phyloP scores from a whole-genome alignment of 805 yeast species.

The Candida maltosa region DNA sequence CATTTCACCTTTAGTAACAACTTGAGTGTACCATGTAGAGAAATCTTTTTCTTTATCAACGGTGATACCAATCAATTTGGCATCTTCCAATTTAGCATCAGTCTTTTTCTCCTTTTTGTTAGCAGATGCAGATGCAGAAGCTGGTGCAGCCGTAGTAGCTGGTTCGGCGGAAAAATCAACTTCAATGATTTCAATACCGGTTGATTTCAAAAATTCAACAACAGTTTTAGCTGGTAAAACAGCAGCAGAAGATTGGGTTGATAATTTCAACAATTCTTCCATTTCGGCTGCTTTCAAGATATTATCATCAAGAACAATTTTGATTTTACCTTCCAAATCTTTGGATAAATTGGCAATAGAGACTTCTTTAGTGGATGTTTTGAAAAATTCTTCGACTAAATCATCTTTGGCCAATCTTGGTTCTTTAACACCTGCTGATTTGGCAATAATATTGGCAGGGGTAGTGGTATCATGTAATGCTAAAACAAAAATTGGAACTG shows the following conservation, averaged over 20 bases:
- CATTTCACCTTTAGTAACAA: constrained; percentile 96
- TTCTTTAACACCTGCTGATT: constrained; percentile 69
- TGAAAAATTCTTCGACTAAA: constrained; percentile 62
- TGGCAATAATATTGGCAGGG: constrained; percentile 63
- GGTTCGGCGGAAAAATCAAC: constrained; percentile 54
- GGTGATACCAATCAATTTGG: constrained; percentile 92
- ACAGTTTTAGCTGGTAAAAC: constrained; percentile 46
- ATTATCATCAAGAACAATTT: constrained; percentile 54
- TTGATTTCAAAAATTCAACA: constrained; percentile 42
- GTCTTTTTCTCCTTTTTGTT: constrained; percentile 34
- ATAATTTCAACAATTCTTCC: constrained; percentile 38
- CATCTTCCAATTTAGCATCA: constrained; percentile 68
- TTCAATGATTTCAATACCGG: constrained; percentile 47
- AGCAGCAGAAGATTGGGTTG: constrained; percentile 53
- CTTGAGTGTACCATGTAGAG: constrained; percentile 97
- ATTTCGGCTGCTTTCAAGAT: constrained; percentile 36
- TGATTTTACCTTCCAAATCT: constrained; percentile 52
- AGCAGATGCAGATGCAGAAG: constrained; percentile 27
- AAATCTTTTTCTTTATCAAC: constrained; percentile 90
- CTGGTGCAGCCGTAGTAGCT: constrained; percentile 36
- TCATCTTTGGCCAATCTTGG: constrained; percentile 87
- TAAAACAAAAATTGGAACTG: constrained; percentile 77
- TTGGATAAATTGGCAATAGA: constrained; percentile 50
- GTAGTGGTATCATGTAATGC: constrained; percentile 72
- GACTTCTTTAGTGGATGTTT: constrained; percentile 56